phyloP scores from a whole-genome alignment of 352 stramenopile genomes.

The Blastocystis sp. region DNA sequence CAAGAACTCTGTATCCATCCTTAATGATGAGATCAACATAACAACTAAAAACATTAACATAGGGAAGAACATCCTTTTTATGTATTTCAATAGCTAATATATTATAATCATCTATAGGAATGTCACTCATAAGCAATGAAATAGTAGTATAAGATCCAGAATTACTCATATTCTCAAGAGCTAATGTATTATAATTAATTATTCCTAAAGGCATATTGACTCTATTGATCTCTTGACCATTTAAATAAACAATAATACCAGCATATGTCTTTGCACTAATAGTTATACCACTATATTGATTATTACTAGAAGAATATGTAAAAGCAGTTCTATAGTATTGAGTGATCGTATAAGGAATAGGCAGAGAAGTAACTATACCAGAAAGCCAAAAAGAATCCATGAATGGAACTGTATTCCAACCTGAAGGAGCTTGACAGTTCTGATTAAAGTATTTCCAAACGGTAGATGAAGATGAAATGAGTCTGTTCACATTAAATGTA shows the following conservation, averaged over 20 bases:
- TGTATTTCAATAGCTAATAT: slow-evolving; percentile 21
- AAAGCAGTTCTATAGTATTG: slow-evolving; percentile 34
- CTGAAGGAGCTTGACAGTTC: too few species aligned
- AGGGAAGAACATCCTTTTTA: too few species aligned
- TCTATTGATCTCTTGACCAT: slow-evolving; percentile 24
- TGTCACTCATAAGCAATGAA: not conserved
- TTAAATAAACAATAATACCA: slow-evolving; percentile 18
- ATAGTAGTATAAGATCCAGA: slow-evolving; percentile 3
- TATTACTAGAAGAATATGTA: too few species aligned
- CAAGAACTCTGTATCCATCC: too few species aligned
- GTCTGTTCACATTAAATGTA: too few species aligned
- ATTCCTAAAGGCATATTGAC: slow-evolving; percentile 21
- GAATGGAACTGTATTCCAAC: slow-evolving; percentile 9
- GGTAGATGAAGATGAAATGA: too few species aligned
- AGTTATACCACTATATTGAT: too few species aligned
- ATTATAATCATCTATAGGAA: slow-evolving; percentile 3
- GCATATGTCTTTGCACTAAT: slow-evolving; percentile 24
- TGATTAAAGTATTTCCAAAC: slow-evolving; percentile 24
- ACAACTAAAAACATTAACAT: too few species aligned
- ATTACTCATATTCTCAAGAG: slow-evolving; percentile 9
- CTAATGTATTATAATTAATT: not conserved
- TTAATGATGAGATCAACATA: too few species aligned
- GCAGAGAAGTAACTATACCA: not conserved
- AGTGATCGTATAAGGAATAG: too few species aligned
- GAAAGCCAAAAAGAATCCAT: not conserved